phyloP scores from a whole-genome alignment of 305 asterid species.

The Ilex paraguariensis region DNA sequence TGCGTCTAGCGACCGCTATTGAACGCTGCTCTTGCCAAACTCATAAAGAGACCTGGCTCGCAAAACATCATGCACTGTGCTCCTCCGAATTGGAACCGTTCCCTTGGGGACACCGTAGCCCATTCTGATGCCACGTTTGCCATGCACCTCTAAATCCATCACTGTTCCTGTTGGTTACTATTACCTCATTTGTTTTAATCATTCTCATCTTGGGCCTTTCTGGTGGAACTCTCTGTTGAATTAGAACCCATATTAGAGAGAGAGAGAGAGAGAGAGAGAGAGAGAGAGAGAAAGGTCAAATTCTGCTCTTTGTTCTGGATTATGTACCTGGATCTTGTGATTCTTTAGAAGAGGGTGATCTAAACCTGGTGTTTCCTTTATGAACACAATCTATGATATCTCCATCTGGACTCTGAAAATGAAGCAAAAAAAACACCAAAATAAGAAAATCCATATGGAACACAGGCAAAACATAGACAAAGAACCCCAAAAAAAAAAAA shows the following conservation, averaged over 20 bases:
- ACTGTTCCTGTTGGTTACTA: conserved; percentile 18
- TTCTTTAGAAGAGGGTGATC: conserved; percentile 90
- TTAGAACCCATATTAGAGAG: background rate
- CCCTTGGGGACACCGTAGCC: conserved; percentile 80
- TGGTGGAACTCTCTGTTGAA: conserved; percentile 49
- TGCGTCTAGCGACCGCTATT: conserved; percentile 21
- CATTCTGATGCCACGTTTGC: conserved; percentile 76
- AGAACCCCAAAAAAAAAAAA: background rate
- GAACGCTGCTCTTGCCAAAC: conserved; percentile 58
- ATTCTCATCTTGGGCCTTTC: conserved; percentile 60
- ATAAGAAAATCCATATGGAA: background rate
- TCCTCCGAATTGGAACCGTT: conserved; percentile 81
- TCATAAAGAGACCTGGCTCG: conserved; percentile 78
- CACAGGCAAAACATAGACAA: background rate
- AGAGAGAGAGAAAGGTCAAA: background rate
- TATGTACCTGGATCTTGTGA: conserved; percentile 85
- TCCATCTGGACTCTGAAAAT: conserved; percentile 87
- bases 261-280: background rate
- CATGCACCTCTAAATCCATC: conserved; percentile 18
- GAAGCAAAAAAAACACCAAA: background rate
- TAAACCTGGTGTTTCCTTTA: conserved; percentile 69
- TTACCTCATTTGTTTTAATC: conserved; percentile 24
- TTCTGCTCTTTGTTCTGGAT: too few relatives aligned
- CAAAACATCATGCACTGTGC: conserved; percentile 61
- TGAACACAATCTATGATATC: conserved; percentile 90